These are phyloP conservation scores for Fomitopsis palustris DNA, from an alignment of 1,284 basidiomycete species.

Conservation along the genomic window DNA sequence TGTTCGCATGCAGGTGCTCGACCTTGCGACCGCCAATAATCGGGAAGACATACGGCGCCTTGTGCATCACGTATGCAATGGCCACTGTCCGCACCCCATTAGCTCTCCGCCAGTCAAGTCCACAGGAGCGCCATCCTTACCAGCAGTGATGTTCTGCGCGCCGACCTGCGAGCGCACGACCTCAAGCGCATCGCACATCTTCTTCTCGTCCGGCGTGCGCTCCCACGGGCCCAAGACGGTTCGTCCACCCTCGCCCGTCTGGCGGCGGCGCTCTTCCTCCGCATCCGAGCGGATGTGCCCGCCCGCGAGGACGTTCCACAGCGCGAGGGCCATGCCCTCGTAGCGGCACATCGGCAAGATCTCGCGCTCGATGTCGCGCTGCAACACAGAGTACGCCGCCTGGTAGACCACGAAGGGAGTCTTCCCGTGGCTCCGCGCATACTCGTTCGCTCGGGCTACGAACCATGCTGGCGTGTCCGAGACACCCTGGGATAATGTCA, in stretches of 20 bases:
- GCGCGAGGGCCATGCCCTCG: conserved; percentile 39
- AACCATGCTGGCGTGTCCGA: conserved; percentile 54
- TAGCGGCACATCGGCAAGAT: conserved; percentile 49
- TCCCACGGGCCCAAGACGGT: conserved; percentile 31
- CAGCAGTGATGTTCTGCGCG: conserved; percentile 33
- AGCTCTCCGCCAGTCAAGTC: not conserved
- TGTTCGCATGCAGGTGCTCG: conserved; percentile 27
- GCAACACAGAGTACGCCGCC: conserved; percentile 47
- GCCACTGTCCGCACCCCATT: conserved; percentile 27
- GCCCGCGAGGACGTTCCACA: conserved; percentile 46
- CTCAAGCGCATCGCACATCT: conserved; percentile 38
- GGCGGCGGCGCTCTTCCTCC: conserved; percentile 37
- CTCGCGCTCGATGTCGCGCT: conserved; percentile 55
- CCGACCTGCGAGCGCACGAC: conserved; percentile 41
- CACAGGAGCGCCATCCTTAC: conserved; percentile 17
- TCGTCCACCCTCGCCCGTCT: conserved; percentile 36
- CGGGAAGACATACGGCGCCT: conserved; percentile 7
- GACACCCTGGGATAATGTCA: conserved; percentile 20
- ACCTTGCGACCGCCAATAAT: conserved; percentile 9
- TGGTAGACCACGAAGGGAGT: conserved; percentile 58
- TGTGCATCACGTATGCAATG: conserved; percentile 35
- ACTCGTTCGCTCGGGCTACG: conserved; percentile 49
- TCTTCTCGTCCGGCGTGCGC: conserved; percentile 36
- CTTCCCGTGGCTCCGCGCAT: conserved; percentile 43
- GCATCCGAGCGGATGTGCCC: conserved; percentile 45